phyloP scores from a whole-genome alignment of 139 green algal genomes.

The Gonium pectorale region DNA sequence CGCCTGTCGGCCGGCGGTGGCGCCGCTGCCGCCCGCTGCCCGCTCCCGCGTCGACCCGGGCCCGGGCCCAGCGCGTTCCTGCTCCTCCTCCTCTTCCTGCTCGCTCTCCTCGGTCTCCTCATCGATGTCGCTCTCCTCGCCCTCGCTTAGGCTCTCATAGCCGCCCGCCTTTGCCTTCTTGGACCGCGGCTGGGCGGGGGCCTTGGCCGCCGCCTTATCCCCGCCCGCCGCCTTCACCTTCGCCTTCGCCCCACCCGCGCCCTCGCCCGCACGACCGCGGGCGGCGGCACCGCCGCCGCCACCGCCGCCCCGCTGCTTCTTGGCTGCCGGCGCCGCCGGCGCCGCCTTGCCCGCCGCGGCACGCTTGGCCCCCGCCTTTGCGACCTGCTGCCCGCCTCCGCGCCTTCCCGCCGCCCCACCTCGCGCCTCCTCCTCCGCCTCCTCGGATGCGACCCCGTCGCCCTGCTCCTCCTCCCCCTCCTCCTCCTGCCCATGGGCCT shows the following conservation, averaged over 20 bases:
- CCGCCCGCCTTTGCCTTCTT: neutral
- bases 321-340: neutral
- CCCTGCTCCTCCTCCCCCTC: neutral
- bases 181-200: neutral
- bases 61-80: neutral
- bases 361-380: neutral
- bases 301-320: too few species aligned
- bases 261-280: neutral
- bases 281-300: neutral
- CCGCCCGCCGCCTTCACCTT: neutral
- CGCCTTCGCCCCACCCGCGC: neutral
- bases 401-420: neutral
- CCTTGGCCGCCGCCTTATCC: neutral
- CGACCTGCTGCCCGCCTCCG: neutral
- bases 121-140: neutral
- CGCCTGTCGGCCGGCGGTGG: neutral
- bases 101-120: conserved; percentile 10
- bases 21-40: neutral
- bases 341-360: neutral
- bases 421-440: neutral
- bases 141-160: conserved; percentile 38
- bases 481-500: neutral
- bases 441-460: neutral
- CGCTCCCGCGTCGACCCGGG: neutral
- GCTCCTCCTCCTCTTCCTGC: conserved; percentile 22